Evolutionary conservation across 257 asterid species (phyloP).

Genomic region (Marsdenia floribunda): DNA sequence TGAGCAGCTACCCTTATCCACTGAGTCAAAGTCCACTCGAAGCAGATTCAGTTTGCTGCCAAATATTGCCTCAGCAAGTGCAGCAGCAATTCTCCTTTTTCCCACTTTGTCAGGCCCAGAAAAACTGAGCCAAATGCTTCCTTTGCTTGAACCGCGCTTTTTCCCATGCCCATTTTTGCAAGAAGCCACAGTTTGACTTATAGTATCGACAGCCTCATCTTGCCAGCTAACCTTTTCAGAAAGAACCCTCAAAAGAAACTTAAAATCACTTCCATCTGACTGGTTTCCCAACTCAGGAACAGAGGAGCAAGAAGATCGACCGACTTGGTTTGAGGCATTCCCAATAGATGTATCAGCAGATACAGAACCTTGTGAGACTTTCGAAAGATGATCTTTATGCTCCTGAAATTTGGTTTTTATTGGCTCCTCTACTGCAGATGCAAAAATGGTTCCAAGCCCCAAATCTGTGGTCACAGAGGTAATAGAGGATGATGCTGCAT

Average conservation of each 20-base stretch:
- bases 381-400: slow-evolving; percentile 19
- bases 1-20: slow-evolving; percentile 22
- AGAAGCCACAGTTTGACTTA: slow-evolving; percentile 45
- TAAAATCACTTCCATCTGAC: slow-evolving; percentile 37
- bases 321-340: slow-evolving; percentile 29
- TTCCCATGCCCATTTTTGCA: slow-evolving; percentile 48
- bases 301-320: slow-evolving; percentile 36
- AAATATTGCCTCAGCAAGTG: slow-evolving; percentile 61
- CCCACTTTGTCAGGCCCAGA: slow-evolving; percentile 83
- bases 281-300: slow-evolving; percentile 33
- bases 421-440: slow-evolving; percentile 29
- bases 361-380: slow-evolving; percentile 30
- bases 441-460: slow-evolving; percentile 62
- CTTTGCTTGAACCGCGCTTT: slow-evolving; percentile 35
- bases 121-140: slow-evolving; percentile 78
- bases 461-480: slow-evolving; percentile 65
- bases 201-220: slow-evolving; percentile 56
- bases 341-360: slow-evolving; percentile 35
- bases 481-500: slow-evolving; percentile 23
- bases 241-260: slow-evolving; percentile 49
- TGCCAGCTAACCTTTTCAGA: slow-evolving; percentile 74
- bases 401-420: slow-evolving; percentile 31
- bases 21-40: slow-evolving; percentile 45
- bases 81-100: slow-evolving; percentile 63
- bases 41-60: slow-evolving; percentile 46